phyloP scores from a whole-genome alignment of 2,329 filamentous ascomycete genomes.

The Fusarium acutatum region DNA sequence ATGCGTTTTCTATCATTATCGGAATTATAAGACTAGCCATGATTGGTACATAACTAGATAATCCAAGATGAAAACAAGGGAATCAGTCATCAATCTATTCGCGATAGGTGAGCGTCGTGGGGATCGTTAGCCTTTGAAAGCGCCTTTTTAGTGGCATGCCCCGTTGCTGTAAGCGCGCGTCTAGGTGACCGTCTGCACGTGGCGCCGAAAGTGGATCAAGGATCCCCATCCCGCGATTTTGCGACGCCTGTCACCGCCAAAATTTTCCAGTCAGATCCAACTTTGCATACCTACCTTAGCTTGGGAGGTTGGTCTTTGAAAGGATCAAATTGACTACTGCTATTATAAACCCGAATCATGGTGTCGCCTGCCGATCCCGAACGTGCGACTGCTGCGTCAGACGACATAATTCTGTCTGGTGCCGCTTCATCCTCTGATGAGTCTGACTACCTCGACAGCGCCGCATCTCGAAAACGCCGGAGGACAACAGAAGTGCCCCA shows the following conservation, averaged over 20 bases:
- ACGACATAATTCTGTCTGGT: conserved; percentile 26
- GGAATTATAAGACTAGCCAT: neutral
- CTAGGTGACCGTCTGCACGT: conserved; percentile 18
- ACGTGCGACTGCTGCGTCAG: conserved; percentile 23
- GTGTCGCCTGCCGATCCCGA: conserved; percentile 29
- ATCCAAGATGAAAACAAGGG: neutral
- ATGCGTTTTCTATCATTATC: neutral
- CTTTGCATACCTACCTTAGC: conserved; percentile 10
- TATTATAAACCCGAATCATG: conserved; percentile 38
- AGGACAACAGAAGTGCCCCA: conserved; percentile 46
- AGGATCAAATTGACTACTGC: conserved; percentile 29
- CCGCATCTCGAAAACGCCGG: conserved; percentile 56
- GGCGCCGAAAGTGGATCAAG: conserved; percentile 11
- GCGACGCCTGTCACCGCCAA: conserved; percentile 41
- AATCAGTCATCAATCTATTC: neutral
- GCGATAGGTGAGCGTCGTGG: neutral
- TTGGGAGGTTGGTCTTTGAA: conserved; percentile 8
- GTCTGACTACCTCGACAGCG: conserved; percentile 61
- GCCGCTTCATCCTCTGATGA: conserved; percentile 45
- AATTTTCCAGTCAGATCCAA: conserved; percentile 29
- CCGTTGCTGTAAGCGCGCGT: conserved; percentile 43
- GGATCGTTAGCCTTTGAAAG: neutral
- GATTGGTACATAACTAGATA: too few species aligned
- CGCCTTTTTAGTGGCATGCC: neutral
- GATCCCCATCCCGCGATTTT: conserved; percentile 31